Evolutionary conservation across 306 rosid species (phyloP), one percentile per base, ranked within the genome.

Genomic region (Vachellia pachyceras): DNA sequence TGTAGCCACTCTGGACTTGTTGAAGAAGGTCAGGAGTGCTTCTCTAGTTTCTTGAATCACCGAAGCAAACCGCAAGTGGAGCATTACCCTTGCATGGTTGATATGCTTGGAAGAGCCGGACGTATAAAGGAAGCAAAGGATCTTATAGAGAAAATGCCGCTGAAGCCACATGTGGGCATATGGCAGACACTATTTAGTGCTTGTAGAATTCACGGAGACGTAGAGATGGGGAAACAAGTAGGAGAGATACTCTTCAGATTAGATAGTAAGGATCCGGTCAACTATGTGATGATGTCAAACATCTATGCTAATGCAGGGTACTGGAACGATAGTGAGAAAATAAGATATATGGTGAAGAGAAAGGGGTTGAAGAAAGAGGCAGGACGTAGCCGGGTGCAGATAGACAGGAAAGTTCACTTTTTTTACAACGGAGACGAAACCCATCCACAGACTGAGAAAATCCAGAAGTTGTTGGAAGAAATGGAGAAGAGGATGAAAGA

Each of bases 11-110:
- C 92, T 13, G 89, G 92, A 77, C 90, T 91, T 40, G 35, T 85
- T 40, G 46, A 85, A 76, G 85, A 90, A 86, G 86, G 97, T 80
- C 78, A 82, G 65, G 84, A 88, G 58, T 76, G 80, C 77, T 90
- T 90, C 82, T 82, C 87, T 77, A 87, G 81, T 71, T 82, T 90
- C 45, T 49, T 83, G 15, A 82, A 85, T 73, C 85, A 6, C 12
- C 40, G 49, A 46, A 50, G 72, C 36, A 77, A 88, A 79, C 83
- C 79, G 22, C 85, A 78, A 69, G 85, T 89, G 55, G 91, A 91
- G 87, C 97, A 91, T 82, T 91, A 88, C 18, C 88, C 94, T 73
- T 89, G 94, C 84, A 73, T 89, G 82, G 91, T 91, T 72, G 90
- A 91, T 85, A 90, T 88, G 75, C 90, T 89, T 20, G 94, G 97